These are phyloP conservation scores for Oryza meridionalis DNA, from an alignment of 176 grass and related monocot species.

Conservation along the genomic window DNA sequence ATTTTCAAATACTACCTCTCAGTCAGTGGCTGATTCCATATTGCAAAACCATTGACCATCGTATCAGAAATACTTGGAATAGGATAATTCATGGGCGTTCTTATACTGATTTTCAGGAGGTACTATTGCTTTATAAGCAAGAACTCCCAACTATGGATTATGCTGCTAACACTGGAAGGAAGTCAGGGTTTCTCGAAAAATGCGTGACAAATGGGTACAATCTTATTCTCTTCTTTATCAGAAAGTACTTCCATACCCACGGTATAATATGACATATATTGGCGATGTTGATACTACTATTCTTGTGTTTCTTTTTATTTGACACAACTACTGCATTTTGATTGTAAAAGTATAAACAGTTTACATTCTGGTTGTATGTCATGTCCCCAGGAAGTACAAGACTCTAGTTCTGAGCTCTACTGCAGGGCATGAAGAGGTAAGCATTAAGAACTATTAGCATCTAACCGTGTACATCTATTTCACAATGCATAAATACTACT, in stretches of 20 bases:
- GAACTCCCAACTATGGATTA: constrained; percentile 87
- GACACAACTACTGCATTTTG: neutral
- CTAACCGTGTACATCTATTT: constrained; percentile 15
- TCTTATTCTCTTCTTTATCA: neutral
- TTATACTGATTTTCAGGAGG: constrained; percentile 62
- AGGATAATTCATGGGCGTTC: neutral
- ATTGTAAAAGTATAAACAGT: neutral
- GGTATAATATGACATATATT: neutral
- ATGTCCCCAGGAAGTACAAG: constrained; percentile 68
- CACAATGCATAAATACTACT: constrained; percentile 12
- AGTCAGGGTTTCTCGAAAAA: constrained; percentile 77
- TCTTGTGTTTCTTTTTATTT: neutral
- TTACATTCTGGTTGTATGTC: constrained; percentile 26
- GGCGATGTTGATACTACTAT: neutral
- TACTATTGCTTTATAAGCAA: constrained; percentile 69
- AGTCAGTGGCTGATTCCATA: neutral
- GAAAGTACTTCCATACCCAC: neutral
- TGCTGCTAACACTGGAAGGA: constrained; percentile 79
- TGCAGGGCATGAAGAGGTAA: constrained; percentile 53
- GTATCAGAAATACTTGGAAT: neutral
- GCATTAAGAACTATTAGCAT: constrained; percentile 37
- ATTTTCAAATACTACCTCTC: neutral
- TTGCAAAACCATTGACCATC: constrained; percentile 1
- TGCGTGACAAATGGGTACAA: constrained; percentile 64
- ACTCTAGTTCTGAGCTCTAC: constrained; percentile 66